These are phyloP conservation scores for Parafenestella ontariensis DNA, from an alignment of 2,329 filamentous ascomycete genomes.

Conservation along the genomic window DNA sequence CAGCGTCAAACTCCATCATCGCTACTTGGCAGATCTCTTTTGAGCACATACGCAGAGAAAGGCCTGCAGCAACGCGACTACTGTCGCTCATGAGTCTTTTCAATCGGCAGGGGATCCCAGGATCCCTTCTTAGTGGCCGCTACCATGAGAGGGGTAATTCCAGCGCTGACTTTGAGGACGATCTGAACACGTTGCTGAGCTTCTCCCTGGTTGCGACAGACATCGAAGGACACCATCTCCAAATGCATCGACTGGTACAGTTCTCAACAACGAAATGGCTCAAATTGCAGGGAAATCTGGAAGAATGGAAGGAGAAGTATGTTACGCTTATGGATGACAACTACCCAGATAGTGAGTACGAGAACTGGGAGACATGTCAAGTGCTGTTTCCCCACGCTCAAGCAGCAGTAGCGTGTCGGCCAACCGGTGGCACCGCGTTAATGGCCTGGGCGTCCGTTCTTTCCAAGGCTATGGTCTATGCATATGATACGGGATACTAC, in stretches of 20 bases:
- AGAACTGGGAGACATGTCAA: constrained; percentile 16
- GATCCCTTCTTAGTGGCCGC: constrained; percentile 23
- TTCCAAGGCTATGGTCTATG: not conserved
- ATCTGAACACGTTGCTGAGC: constrained; percentile 18
- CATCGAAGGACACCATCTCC: constrained; percentile 8
- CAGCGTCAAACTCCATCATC: constrained; percentile 31
- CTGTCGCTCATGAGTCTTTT: constrained; percentile 49
- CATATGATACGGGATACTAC: not conserved
- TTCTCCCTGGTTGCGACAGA: constrained; percentile 19
- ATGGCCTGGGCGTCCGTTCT: constrained; percentile 8
- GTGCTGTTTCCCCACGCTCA: constrained; percentile 17
- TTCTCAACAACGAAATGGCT: constrained; percentile 25
- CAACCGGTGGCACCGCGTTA: not conserved
- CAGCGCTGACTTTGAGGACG: constrained; percentile 21
- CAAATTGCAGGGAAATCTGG: constrained; percentile 23
- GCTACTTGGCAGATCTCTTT: constrained; percentile 46
- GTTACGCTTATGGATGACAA: not conserved
- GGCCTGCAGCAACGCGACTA: constrained; percentile 49
- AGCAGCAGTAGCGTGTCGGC: constrained; percentile 2
- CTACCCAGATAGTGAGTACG: not conserved
- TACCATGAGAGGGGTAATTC: constrained; percentile 11
- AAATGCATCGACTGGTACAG: constrained; percentile 33
- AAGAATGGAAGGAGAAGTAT: constrained; percentile 15
- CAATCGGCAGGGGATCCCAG: constrained; percentile 23
- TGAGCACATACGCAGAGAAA: constrained; percentile 43